phyloP scores from a whole-genome alignment of 1,139 yeast genomes.

The Debaryomyces robertsiae region DNA sequence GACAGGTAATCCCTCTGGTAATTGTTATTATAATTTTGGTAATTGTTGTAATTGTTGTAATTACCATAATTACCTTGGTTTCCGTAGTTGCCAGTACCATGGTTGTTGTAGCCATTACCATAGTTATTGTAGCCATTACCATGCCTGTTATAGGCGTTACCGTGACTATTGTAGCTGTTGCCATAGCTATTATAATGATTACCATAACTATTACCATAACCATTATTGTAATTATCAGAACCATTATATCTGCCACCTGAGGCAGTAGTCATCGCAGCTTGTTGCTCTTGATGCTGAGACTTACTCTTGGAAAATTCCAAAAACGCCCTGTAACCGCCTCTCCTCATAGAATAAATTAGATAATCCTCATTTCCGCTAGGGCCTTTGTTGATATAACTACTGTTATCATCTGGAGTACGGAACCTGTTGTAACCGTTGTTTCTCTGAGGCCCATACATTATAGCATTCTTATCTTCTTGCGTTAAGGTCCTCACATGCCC shows the following conservation, averaged over 20 bases:
- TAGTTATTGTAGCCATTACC: slow-evolving; percentile 17
- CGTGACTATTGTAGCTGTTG: slow-evolving; percentile 16
- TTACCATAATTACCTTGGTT: slow-evolving; percentile 16
- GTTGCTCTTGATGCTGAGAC: slow-evolving; percentile 13
- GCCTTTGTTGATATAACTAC: slow-evolving; percentile 44
- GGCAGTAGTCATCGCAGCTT: slow-evolving; percentile 14
- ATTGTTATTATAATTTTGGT: slow-evolving; percentile 7
- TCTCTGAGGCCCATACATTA: slow-evolving; percentile 44
- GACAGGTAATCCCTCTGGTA: background rate
- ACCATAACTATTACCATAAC: slow-evolving; percentile 14
- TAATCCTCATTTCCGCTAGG: slow-evolving; percentile 42
- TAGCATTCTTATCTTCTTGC: slow-evolving; percentile 68
- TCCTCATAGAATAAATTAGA: slow-evolving; percentile 38
- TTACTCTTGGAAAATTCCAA: slow-evolving; percentile 21
- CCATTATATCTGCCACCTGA: slow-evolving; percentile 13
- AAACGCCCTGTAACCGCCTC: slow-evolving; percentile 46
- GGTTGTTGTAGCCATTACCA: slow-evolving; percentile 11
- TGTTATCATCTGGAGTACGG: slow-evolving; percentile 35
- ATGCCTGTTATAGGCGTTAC: slow-evolving; percentile 14
- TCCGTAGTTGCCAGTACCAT: slow-evolving; percentile 14
- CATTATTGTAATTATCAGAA: slow-evolving; percentile 15
- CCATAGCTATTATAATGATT: slow-evolving; percentile 14
- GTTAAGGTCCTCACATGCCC: slow-evolving; percentile 63
- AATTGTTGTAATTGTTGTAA: slow-evolving; percentile 17
- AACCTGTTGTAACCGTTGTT: slow-evolving; percentile 34